A percentile compares a stretch with the other conserved stretches of the same genome.
Conservation (phyloP, 1,284 basidiomycete genomes). For the Ceratobasidium sp. region DNA sequence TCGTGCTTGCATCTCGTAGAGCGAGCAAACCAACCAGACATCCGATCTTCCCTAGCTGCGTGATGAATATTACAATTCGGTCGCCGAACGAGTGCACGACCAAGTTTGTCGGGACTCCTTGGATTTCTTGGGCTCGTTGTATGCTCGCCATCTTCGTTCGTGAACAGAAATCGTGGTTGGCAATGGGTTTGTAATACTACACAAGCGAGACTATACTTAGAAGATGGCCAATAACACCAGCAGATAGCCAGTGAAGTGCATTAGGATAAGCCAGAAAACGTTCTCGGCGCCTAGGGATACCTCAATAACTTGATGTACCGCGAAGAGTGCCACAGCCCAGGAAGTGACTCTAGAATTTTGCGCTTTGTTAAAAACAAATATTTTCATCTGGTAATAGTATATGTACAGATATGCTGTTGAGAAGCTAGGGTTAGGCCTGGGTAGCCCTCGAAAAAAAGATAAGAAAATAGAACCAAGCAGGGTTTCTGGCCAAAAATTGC, state of each 20-base stretch:
- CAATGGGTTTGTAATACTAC: too few species aligned
- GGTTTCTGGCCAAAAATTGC: conserved; percentile 73
- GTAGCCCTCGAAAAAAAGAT: not conserved
- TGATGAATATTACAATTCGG: conserved; percentile 80
- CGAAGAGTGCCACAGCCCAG: too few species aligned
- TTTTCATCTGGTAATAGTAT: too few species aligned
- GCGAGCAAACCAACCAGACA: conserved; percentile 68
- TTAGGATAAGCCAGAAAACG: too few species aligned
- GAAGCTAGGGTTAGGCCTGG: conserved; percentile 37
- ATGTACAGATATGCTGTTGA: too few species aligned
- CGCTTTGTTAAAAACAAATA: not conserved
- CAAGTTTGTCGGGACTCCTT: conserved; percentile 74
- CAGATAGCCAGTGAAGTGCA: too few species aligned
- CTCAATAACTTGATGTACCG: too few species aligned
- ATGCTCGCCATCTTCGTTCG: conserved; percentile 42
- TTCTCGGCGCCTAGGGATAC: too few species aligned
- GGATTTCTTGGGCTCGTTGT: conserved; percentile 61
- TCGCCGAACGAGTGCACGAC: conserved; percentile 82
- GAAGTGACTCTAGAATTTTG: too few species aligned
- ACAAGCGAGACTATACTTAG: too few species aligned
- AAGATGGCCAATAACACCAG: too few species aligned
- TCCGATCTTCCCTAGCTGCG: conserved; percentile 89
- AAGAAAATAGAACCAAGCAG: not conserved
- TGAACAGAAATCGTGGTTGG: not conserved
- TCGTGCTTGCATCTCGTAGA: not conserved